Conservation (phyloP, 192 early-diverging fungal genomes). For the Backusella tuberculispora region DNA sequence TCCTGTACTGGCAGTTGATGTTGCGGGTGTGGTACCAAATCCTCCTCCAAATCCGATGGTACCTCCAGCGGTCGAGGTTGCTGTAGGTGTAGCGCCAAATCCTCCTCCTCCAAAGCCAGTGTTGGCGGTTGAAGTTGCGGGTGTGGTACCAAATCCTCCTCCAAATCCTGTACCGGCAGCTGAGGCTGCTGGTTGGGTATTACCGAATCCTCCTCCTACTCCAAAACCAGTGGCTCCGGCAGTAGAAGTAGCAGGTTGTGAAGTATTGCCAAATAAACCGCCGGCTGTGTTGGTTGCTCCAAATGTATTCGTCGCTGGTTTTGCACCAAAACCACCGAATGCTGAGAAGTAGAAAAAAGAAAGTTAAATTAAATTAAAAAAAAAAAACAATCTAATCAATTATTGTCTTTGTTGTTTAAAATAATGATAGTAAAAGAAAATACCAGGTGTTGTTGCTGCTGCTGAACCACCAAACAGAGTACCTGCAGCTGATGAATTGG, state of each 20-base stretch:
- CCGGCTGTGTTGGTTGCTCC: slow-evolving; percentile 14
- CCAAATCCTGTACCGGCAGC: slow-evolving; percentile 16
- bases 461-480: slow-evolving; percentile 22
- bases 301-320: neutral
- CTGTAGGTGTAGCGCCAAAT: neutral
- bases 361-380: neutral
- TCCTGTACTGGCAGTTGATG: neutral
- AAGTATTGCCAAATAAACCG: neutral
- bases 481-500: slow-evolving; percentile 5
- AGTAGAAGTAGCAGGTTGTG: neutral
- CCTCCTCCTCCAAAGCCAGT: neutral
- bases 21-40: neutral
- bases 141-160: neutral
- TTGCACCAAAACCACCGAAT: neutral
- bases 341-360: neutral
- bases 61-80: neutral
- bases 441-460: neutral
- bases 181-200: neutral
- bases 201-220: slow-evolving; percentile 5
- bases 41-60: neutral
- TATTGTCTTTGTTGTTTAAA: neutral
- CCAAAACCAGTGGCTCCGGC: slow-evolving; percentile 1
- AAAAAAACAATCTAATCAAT: neutral
- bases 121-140: neutral
- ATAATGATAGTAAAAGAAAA: neutral